phyloP scores from a whole-genome alignment of 2,329 filamentous ascomycete genomes.

The Geosmithia putterillii region DNA sequence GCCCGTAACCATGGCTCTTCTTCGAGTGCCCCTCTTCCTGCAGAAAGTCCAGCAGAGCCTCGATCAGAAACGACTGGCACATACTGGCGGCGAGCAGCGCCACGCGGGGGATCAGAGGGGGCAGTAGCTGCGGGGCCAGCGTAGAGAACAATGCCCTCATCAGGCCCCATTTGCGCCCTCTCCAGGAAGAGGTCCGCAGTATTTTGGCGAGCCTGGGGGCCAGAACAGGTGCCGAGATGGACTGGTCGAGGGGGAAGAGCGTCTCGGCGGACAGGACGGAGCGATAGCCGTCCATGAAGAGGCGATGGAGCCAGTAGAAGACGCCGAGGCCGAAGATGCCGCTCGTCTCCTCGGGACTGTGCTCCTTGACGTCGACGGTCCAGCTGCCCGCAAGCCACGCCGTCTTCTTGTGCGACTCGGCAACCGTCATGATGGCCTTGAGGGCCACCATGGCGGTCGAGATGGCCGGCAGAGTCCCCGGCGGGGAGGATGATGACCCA shows the following conservation, averaged over 20 bases:
- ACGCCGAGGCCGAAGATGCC: constrained; percentile 16
- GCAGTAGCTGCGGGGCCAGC: constrained; percentile 16
- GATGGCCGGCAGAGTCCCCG: constrained; percentile 11
- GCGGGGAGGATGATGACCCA: neutral
- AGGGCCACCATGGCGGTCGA: constrained; percentile 20
- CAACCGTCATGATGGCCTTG: constrained; percentile 19
- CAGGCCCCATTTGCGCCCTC: constrained; percentile 13
- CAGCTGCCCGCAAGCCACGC: constrained; percentile 19
- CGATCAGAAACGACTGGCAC: constrained; percentile 30
- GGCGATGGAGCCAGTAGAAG: constrained; percentile 21
- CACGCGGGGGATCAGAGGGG: constrained; percentile 22
- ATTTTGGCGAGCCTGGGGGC: constrained; percentile 7
- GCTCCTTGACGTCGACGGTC: constrained; percentile 13
- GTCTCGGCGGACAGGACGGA: constrained; percentile 17
- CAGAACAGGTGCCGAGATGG: constrained; percentile 10
- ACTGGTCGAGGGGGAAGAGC: constrained; percentile 19
- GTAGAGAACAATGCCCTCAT: constrained; percentile 13
- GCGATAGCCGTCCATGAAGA: constrained; percentile 22
- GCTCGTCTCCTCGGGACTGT: constrained; percentile 25
- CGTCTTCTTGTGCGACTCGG: constrained; percentile 25
- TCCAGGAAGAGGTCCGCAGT: constrained; percentile 4
- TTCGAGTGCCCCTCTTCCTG: constrained; percentile 5
- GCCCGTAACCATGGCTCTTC: constrained; percentile 23
- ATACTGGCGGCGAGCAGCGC: constrained; percentile 26
- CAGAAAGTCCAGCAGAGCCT: constrained; percentile 15